A percentile compares a stretch with the other conserved stretches of the same genome.
These are phyloP conservation scores for Rhododendron henanense DNA, from an alignment of 148 eudicot genomes.

Conservation along the genomic window DNA sequence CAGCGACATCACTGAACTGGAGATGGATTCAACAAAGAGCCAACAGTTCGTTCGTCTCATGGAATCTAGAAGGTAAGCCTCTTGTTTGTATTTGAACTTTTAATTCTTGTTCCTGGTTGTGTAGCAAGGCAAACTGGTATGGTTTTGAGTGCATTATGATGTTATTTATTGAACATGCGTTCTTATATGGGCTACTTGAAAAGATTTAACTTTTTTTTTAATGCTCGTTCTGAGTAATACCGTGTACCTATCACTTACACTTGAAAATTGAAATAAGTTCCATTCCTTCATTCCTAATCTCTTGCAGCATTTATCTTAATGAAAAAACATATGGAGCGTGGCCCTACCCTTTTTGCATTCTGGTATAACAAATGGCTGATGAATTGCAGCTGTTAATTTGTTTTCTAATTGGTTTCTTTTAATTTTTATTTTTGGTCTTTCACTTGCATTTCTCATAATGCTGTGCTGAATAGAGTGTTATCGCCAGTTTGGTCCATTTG, in stretches of 20 bases:
- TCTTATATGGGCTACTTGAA: neutral
- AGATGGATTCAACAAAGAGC: conserved; percentile 13
- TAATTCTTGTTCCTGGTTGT: neutral
- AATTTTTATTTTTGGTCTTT: neutral
- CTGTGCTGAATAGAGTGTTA: neutral
- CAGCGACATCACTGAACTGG: conserved; percentile 8
- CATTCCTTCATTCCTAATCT: neutral
- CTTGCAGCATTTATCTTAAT: neutral
- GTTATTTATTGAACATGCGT: neutral
- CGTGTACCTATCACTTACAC: neutral
- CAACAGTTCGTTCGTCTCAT: conserved; percentile 13
- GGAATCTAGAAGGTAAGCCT: conserved; percentile 16
- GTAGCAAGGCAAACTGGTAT: conserved; percentile 1
- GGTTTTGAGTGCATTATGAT: neutral
- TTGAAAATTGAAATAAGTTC: neutral
- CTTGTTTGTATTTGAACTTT: neutral
- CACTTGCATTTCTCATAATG: neutral
- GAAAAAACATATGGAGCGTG: neutral
- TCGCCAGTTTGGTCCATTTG: neutral
- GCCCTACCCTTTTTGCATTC: neutral
- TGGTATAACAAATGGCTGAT: neutral
- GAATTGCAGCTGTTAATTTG: neutral
- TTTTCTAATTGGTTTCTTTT: neutral
- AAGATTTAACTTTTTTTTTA: neutral
- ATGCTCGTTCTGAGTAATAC: neutral